These are phyloP conservation scores for Geopyxis carbonaria DNA, from an alignment of 495 filamentous ascomycete genomes.

Conservation along the genomic window DNA sequence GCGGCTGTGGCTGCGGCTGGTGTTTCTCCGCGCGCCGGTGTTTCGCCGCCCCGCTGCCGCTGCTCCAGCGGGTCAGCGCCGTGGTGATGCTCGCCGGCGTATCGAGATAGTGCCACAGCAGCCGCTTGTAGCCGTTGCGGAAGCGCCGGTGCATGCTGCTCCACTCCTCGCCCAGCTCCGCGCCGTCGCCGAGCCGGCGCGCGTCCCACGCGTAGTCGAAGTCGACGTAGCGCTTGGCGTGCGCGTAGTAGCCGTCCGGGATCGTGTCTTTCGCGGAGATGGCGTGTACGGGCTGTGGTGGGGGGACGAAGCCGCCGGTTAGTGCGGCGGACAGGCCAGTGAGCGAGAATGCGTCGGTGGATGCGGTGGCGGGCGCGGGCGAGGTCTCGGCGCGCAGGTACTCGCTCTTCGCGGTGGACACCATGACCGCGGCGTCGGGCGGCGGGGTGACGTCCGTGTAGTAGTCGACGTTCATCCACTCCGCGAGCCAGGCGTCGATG, in stretches of 20 bases:
- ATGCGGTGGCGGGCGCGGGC: slow-evolving; percentile 2
- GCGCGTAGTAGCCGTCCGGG: slow-evolving; percentile 69
- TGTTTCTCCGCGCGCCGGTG: slow-evolving; percentile 9
- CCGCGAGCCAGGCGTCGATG: slow-evolving; percentile 81
- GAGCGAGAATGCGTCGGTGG: background rate
- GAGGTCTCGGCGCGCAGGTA: slow-evolving; percentile 15
- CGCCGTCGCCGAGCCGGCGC: slow-evolving; percentile 78
- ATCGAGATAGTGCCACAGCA: slow-evolving; percentile 69
- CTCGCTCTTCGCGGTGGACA: slow-evolving; percentile 5
- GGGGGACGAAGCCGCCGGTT: slow-evolving; percentile 45
- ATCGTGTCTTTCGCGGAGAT: slow-evolving; percentile 64
- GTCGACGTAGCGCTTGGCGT: slow-evolving; percentile 72
- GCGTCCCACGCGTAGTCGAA: slow-evolving; percentile 94
- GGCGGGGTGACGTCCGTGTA: slow-evolving; percentile 84
- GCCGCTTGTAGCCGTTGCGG: slow-evolving; percentile 50
- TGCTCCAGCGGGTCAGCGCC: slow-evolving; percentile 20
- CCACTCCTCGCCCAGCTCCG: slow-evolving; percentile 87
- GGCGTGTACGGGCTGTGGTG: slow-evolving; percentile 59
- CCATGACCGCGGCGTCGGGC: slow-evolving; percentile 43
- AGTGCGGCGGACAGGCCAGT: slow-evolving; percentile 13
- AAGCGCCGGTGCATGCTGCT: slow-evolving; percentile 83
- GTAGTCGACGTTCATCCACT: slow-evolving; percentile 88
- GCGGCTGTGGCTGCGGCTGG: slow-evolving; percentile 2
- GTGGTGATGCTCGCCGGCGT: slow-evolving; percentile 29
- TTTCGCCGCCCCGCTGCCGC: slow-evolving; percentile 13